These are phyloP conservation scores for Halophytophthora batemanensis DNA, from an alignment of 352 stramenopile genomes.

Conservation along the genomic window DNA sequence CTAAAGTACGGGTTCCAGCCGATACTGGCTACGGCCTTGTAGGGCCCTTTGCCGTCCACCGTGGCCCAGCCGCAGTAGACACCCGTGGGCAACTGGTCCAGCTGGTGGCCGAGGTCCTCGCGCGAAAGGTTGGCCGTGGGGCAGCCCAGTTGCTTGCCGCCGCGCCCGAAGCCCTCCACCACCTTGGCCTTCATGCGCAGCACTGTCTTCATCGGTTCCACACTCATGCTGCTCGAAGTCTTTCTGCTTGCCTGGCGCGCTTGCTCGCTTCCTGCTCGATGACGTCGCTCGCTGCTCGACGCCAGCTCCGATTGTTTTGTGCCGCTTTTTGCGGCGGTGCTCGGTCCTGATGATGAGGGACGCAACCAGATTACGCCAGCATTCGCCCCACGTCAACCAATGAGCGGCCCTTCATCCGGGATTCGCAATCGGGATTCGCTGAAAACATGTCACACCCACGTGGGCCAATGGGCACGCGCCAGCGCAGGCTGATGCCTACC, in stretches of 20 bases:
- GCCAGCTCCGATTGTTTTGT: background rate
- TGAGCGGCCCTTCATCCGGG: background rate
- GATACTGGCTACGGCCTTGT: constrained; percentile 97
- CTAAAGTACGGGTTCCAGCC: constrained; percentile 95
- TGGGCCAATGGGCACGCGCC: too few relatives aligned
- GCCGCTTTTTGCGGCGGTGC: background rate
- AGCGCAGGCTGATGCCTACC: too few relatives aligned
- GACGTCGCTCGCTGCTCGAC: background rate
- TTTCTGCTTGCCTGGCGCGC: background rate
- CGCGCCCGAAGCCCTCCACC: constrained; percentile 92
- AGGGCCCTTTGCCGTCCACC: constrained; percentile 75
- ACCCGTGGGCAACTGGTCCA: constrained; percentile 82
- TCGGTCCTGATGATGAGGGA: too few relatives aligned
- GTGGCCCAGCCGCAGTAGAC: constrained; percentile 95
- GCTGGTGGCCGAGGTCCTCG: constrained; percentile 75
- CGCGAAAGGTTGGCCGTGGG: constrained; percentile 94
- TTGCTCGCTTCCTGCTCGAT: constrained; percentile 2
- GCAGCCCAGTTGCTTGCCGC: constrained; percentile 95
- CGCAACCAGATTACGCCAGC: background rate
- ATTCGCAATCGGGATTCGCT: background rate
- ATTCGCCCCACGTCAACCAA: background rate
- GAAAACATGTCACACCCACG: background rate
- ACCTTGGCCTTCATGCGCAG: constrained; percentile 88
- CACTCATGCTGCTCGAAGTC: constrained; percentile 24
- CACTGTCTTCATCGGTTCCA: constrained; percentile 54